A percentile compares a stretch with the other conserved stretches of the same genome.
These are phyloP conservation scores for Mortierella sp. DNA, from an alignment of 371 early-diverging fungal genomes.

Conservation along the genomic window DNA sequence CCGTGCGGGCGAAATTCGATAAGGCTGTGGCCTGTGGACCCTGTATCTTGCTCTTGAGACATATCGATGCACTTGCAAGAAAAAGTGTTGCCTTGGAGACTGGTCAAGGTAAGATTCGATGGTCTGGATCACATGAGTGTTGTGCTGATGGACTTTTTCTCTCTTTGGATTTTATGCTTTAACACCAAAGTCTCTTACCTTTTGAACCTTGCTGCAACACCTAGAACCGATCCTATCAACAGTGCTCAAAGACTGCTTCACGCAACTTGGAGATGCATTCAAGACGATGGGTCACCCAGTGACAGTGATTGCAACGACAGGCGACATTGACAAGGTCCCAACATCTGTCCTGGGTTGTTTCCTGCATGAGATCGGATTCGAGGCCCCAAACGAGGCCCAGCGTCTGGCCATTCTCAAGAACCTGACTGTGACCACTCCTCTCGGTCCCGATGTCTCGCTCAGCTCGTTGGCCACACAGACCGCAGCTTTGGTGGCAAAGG, in stretches of 20 bases:
- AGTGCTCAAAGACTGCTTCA: constrained; percentile 74
- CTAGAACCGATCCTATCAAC: constrained; percentile 77
- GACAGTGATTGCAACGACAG: constrained; percentile 81
- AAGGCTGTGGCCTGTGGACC: constrained; percentile 84
- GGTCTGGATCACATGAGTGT: not conserved
- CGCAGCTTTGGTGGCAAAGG: constrained; percentile 89
- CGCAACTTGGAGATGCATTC: constrained; percentile 63
- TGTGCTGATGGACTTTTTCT: no score
- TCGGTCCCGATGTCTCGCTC: constrained; percentile 83
- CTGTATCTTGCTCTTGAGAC: constrained; percentile 79
- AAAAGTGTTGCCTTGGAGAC: constrained; percentile 74
- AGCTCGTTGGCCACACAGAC: constrained; percentile 86
- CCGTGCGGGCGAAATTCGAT: constrained; percentile 79
- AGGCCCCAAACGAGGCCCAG: constrained; percentile 78
- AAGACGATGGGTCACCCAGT: constrained; percentile 74
- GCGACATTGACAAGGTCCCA: constrained; percentile 80
- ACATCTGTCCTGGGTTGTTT: constrained; percentile 77
- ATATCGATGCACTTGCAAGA: constrained; percentile 83
- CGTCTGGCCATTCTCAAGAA: constrained; percentile 71
- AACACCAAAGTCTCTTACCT: no score
- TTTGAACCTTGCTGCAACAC: not conserved
- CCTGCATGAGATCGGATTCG: constrained; percentile 77
- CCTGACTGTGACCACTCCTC: constrained; percentile 59
- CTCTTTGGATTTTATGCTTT: no score
- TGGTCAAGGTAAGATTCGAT: constrained; percentile 63